These are phyloP conservation scores for Leptomonas pyrrhocoris DNA, from an alignment of 208 protist genomes.

Conservation along the genomic window DNA sequence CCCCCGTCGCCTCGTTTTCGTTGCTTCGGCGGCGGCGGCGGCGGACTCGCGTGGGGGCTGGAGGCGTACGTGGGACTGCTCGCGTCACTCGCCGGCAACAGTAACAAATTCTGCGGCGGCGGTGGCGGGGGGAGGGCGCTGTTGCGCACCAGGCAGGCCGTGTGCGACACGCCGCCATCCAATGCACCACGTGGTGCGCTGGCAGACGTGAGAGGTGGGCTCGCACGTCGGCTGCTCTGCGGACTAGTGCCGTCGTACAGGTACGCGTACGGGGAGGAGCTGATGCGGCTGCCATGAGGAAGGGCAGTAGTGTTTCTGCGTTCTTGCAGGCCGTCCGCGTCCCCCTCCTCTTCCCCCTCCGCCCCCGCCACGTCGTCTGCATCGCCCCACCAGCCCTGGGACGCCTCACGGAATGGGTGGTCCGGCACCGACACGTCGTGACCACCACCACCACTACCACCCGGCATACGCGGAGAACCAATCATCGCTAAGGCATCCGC, in stretches of 20 bases:
- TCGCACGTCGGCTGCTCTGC: constrained; percentile 4
- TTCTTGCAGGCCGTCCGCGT: not conserved
- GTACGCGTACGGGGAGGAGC: constrained; percentile 11
- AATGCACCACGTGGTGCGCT: not conserved
- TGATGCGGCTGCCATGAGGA: not conserved
- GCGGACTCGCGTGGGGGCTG: not conserved
- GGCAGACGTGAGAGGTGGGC: not conserved
- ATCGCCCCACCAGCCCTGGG: not conserved
- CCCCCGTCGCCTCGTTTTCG: not conserved
- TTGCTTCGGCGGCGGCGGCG: not conserved
- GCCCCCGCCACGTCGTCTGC: not conserved
- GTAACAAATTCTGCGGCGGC: constrained; percentile 9
- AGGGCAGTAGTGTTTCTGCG: not conserved
- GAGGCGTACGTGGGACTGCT: not conserved
- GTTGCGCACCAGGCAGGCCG: constrained; percentile 28
- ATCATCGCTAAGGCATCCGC: not conserved
- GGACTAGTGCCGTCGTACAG: constrained; percentile 7
- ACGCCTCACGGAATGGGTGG: not conserved
- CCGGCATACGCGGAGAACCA: not conserved
- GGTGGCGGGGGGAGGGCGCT: constrained; percentile 35
- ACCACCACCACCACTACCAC: not conserved
- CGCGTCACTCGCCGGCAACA: not conserved
- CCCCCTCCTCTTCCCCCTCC: not conserved
- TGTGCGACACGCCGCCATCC: constrained; percentile 20
- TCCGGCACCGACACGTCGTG: not conserved